Evolutionary conservation across 2,329 filamentous ascomycete genomes (phyloP).

Genomic region (Colletotrichum tropicale): DNA sequence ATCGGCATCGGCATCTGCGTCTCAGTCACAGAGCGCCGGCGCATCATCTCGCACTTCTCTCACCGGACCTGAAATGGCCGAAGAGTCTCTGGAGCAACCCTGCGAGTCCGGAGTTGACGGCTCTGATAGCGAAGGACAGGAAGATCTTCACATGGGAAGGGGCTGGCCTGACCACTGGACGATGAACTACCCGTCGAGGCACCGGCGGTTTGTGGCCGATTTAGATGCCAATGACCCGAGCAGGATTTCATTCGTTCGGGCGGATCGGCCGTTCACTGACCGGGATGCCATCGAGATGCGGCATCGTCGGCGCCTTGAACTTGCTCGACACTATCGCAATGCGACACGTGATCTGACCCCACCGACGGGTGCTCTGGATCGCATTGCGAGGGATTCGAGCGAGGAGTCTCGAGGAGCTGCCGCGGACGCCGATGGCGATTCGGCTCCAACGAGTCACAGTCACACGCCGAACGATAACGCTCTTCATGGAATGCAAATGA

Average conservation of each 20-base stretch:
- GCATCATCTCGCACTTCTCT: slow-evolving; percentile 53
- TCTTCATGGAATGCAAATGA: slow-evolving; percentile 69
- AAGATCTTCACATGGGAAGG: not conserved
- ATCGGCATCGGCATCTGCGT: slow-evolving; percentile 42
- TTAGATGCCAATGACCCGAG: slow-evolving; percentile 12
- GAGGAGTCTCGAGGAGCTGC: not conserved
- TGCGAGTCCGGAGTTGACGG: slow-evolving; percentile 60
- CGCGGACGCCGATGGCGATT: slow-evolving; percentile 2
- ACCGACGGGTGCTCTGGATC: not conserved
- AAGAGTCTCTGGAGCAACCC: slow-evolving; percentile 43
- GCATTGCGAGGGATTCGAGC: slow-evolving; percentile 6
- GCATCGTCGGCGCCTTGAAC: slow-evolving; percentile 7
- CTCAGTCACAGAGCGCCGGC: slow-evolving; percentile 43
- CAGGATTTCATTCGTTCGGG: slow-evolving; percentile 13
- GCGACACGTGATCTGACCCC: not conserved
- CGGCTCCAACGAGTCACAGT: slow-evolving; percentile 14
- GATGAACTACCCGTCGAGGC: slow-evolving; percentile 19
- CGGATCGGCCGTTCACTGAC: not conserved
- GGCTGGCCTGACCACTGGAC: slow-evolving; percentile 14
- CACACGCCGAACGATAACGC: slow-evolving; percentile 39
- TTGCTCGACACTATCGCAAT: slow-evolving; percentile 9
- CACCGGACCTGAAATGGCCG: slow-evolving; percentile 41
- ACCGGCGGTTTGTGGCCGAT: slow-evolving; percentile 17
- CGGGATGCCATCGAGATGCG: slow-evolving; percentile 10
- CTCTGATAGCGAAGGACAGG: slow-evolving; percentile 56